Percentiles rank a stretch among this genome's conserved stretches.
These are phyloP conservation scores for Trypanosoma lewisi DNA, from an alignment of 208 protist species.

Conservation along the genomic window DNA sequence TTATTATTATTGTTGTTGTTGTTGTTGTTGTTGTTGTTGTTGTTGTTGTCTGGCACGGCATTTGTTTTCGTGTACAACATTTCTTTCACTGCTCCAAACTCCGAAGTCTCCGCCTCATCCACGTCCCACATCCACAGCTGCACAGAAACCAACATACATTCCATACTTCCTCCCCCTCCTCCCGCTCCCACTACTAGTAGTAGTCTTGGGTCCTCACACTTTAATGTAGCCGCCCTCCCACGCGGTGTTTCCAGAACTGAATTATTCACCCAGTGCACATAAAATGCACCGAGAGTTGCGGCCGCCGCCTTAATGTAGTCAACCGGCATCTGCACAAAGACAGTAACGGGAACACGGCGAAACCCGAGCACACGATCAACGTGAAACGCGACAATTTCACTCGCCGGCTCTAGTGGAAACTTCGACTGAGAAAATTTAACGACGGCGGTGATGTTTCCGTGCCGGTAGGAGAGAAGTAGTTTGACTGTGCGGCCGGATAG, in stretches of 20 bases:
- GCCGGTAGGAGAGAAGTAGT: slow-evolving; percentile 32
- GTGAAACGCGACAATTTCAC: slow-evolving; percentile 36
- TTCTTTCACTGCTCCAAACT: too few species aligned
- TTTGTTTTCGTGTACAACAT: neutral
- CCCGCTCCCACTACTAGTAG: neutral
- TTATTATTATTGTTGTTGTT: too few species aligned
- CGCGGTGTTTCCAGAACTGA: slow-evolving; percentile 12
- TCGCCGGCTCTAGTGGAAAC: slow-evolving; percentile 35
- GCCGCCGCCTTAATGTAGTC: slow-evolving; percentile 34
- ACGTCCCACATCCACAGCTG: slow-evolving; percentile 50
- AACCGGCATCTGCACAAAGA: slow-evolving; percentile 33
- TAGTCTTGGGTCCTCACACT: slow-evolving; percentile 8
- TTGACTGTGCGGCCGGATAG: slow-evolving; percentile 39
- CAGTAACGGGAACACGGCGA: slow-evolving; percentile 39
- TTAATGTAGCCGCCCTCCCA: neutral
- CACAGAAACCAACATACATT: slow-evolving; percentile 33
- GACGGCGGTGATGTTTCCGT: slow-evolving; percentile 34
- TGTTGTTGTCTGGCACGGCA: too few species aligned
- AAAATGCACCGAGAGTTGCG: slow-evolving; percentile 30
- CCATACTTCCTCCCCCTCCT: too few species aligned
- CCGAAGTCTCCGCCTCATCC: slow-evolving; percentile 18
- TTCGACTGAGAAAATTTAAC: slow-evolving; percentile 40
- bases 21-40: too few species aligned
- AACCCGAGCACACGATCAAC: slow-evolving; percentile 41
- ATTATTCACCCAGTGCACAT: slow-evolving; percentile 35